Base-by-base conservation (phyloP, 371 early-diverging fungal species). In the Entomophthora muscae region DNA sequence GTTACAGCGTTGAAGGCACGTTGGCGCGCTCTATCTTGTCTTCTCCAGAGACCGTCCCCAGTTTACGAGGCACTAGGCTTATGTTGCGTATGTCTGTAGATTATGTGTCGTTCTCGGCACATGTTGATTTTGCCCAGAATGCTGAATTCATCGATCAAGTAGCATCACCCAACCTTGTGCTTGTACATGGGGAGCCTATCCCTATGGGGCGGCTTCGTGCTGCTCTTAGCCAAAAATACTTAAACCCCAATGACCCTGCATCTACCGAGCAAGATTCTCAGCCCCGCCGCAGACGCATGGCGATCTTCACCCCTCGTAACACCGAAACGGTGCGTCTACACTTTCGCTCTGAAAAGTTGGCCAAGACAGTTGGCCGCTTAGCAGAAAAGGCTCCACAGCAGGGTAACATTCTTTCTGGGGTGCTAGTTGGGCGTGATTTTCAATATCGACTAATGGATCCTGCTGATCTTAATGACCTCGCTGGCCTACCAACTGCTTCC, bases 1-100 rank as follows among this genome's bases (percentile, higher is more conserved):
- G 99, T 63, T 99, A 99, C 73, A 95, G 93, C 65, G 98, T 99
- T 1, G 98, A 99, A 69, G 99, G 98, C 53, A 99, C 99, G 3
- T 75, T 98, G 53, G 99, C 98, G 17, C 89, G 96, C 83, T 75
- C 84, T 74, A 86, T 98, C 53, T 83, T 98, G 75, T 90, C 84
- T 67, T 91, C 98, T 72, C 99, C 99, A 0, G 80, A 87, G 3
- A 96, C 96, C 64, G 89, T 99, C 60, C 76, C 84, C 57, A 82
- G 94, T 31, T 82, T 86, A 77, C 73, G 80, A 57, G 99, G 99
- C 42, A 80, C 84, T 29, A 88, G 80, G 59, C 78, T 99, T n/a
- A 89, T 92, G 53, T 76, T 97, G 12, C 79, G 88, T 5, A 83
- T 97, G 81, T 81, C 91, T 0, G 93, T 99, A 42, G 91, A 96